These are phyloP conservation scores for Mortierella alpina DNA, from an alignment of 192 early-diverging fungal species.

Conservation along the genomic window DNA sequence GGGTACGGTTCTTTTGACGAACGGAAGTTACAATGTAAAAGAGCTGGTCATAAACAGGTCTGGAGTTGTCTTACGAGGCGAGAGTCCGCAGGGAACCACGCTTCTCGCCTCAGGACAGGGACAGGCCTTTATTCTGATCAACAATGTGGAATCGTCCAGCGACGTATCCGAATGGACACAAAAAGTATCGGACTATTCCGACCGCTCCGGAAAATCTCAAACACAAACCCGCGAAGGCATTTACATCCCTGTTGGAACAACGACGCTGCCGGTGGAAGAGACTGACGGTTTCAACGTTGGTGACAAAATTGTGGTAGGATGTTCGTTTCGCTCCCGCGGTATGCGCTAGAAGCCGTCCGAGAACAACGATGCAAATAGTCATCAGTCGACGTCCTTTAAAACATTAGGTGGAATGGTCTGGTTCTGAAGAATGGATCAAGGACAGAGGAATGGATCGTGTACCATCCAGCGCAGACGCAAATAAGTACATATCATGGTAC, in stretches of 20 bases:
- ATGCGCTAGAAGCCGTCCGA: too few species aligned
- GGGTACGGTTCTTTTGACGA: conserved; percentile 40
- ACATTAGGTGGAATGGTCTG: conserved; percentile 38
- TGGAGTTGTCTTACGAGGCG: conserved; percentile 37
- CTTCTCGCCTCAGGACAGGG: conserved; percentile 38
- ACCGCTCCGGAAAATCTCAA: not conserved
- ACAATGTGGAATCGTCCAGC: conserved; percentile 35
- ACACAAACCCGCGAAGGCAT: conserved; percentile 24
- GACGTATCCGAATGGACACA: conserved; percentile 26
- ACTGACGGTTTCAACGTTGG: conserved; percentile 39
- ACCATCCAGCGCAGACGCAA: conserved; percentile 14
- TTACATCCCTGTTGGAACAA: conserved; percentile 24
- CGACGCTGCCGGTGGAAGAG: conserved; percentile 24
- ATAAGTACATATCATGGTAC: conserved; percentile 20
- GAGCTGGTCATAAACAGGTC: conserved; percentile 39
- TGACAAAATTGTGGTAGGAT: conserved; percentile 45
- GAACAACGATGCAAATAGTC: too few species aligned
- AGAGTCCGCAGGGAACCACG: conserved; percentile 35
- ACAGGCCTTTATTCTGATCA: conserved; percentile 42
- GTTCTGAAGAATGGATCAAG: conserved; percentile 37
- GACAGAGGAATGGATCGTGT: conserved; percentile 41
- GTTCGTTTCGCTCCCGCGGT: too few species aligned
- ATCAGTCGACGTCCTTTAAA: not conserved
- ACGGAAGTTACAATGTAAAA: conserved; percentile 35
- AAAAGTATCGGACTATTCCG: not conserved